phyloP scores from a whole-genome alignment of 768 basidiomycete genomes.

The Paxillus ammoniavirescens region DNA sequence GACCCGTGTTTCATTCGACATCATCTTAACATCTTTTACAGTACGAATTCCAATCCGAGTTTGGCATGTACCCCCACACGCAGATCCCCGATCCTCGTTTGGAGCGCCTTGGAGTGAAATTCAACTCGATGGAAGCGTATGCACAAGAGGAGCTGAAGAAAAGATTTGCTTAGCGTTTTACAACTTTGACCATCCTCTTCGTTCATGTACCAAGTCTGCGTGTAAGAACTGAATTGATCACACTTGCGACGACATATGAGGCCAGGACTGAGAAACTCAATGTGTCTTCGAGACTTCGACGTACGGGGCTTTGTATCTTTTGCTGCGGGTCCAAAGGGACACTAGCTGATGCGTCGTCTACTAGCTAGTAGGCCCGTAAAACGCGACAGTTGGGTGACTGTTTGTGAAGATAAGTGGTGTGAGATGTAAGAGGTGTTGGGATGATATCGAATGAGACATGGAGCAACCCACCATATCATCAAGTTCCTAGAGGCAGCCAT shows the following conservation, averaged over 20 bases:
- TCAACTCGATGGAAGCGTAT: slow-evolving; percentile 19
- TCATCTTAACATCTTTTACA: slow-evolving; percentile 2
- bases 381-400: too few relatives aligned
- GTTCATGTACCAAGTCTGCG: too few relatives aligned
- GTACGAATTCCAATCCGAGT: slow-evolving; percentile 26
- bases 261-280: too few relatives aligned
- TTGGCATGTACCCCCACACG: slow-evolving; percentile 18
- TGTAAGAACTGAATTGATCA: too few relatives aligned
- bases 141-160: slow-evolving; percentile 20
- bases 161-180: slow-evolving; percentile 11
- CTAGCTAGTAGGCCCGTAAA: too few relatives aligned
- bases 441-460: background rate
- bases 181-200: too few relatives aligned
- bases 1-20: background rate
- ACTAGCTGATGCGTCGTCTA: too few relatives aligned
- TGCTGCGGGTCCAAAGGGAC: too few relatives aligned
- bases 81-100: slow-evolving; percentile 27
- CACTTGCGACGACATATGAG: too few relatives aligned
- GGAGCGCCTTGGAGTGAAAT: slow-evolving; percentile 24
- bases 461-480: slow-evolving; percentile 25
- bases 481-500: slow-evolving; percentile 9
- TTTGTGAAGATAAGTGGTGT: too few relatives aligned
- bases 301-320: too few relatives aligned
- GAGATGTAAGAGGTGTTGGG: slow-evolving; percentile 5
- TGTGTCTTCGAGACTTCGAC: too few relatives aligned